Percentiles rank a stretch among this genome's conserved stretches.
Conservation (phyloP, 768 basidiomycete species). For the Lactifluus echinatus region DNA sequence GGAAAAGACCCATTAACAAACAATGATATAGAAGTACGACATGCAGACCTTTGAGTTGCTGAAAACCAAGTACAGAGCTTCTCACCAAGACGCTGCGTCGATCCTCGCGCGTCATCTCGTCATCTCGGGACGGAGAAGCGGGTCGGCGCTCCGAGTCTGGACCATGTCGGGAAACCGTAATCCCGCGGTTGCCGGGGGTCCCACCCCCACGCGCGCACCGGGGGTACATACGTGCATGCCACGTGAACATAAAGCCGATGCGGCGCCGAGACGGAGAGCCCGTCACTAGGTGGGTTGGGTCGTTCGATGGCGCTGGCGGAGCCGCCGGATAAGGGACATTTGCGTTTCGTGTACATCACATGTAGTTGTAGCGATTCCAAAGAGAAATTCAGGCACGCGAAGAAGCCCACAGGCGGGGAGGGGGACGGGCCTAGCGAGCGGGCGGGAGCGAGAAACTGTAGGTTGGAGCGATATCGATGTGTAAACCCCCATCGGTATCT, state of each 20-base stretch:
- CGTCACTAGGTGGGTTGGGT: not conserved
- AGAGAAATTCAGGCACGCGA: conserved; percentile 8
- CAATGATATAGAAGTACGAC: too few species aligned
- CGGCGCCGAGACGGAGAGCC: not conserved
- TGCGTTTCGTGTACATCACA: conserved; percentile 1
- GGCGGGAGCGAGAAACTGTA: not conserved
- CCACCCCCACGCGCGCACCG: too few species aligned
- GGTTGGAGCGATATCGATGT: not conserved
- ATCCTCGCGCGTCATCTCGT: too few species aligned
- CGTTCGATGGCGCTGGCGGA: not conserved
- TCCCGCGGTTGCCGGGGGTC: too few species aligned
- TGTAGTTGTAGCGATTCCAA: not conserved
- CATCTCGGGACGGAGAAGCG: too few species aligned
- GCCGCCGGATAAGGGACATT: not conserved
- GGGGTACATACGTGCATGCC: not conserved
- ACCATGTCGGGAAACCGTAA: too few species aligned
- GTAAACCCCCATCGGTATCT: conserved; percentile 1
- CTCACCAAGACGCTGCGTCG: too few species aligned
- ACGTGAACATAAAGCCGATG: conserved; percentile 5
- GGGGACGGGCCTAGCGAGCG: not conserved
- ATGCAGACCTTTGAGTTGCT: too few species aligned
- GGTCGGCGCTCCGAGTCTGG: too few species aligned
- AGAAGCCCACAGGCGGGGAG: not conserved
- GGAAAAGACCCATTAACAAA: too few species aligned
- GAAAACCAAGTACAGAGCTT: too few species aligned